Conservation (phyloP, 2,329 filamentous ascomycete species). For the Aspergillus phoenicis region DNA sequence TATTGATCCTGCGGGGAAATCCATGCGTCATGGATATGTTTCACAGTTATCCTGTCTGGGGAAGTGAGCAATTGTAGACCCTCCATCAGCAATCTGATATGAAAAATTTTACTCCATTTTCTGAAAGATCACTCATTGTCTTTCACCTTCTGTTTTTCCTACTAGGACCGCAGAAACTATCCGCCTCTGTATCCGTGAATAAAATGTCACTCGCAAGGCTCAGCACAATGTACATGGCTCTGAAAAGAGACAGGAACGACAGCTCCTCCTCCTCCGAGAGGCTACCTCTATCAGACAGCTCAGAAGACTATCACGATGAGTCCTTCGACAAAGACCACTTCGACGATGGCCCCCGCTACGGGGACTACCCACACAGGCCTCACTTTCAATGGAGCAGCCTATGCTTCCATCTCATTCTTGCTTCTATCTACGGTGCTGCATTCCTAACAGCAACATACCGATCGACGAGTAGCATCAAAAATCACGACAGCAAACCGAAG, state of each 20-base stretch:
- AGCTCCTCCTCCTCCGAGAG: neutral
- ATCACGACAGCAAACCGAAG: too few relatives aligned
- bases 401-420: neutral
- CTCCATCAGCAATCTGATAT: too few relatives aligned
- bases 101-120: too few relatives aligned
- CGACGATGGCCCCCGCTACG: neutral
- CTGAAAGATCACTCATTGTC: too few relatives aligned
- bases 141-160: too few relatives aligned
- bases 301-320: constrained; percentile 1
- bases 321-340: neutral
- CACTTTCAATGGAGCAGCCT: neutral
- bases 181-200: too few relatives aligned
- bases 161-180: too few relatives aligned
- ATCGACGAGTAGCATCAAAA: neutral
- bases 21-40: too few relatives aligned
- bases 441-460: neutral
- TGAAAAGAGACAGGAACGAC: neutral
- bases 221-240: neutral
- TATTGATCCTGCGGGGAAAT: too few relatives aligned
- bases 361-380: neutral
- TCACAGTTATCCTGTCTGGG: too few relatives aligned
- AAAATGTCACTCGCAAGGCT: neutral
- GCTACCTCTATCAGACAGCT: neutral
- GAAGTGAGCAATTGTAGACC: too few relatives aligned
- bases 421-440: neutral